These are phyloP conservation scores for Picochlorum sp. DNA, from an alignment of 139 green algal genomes.

Conservation along the genomic window DNA sequence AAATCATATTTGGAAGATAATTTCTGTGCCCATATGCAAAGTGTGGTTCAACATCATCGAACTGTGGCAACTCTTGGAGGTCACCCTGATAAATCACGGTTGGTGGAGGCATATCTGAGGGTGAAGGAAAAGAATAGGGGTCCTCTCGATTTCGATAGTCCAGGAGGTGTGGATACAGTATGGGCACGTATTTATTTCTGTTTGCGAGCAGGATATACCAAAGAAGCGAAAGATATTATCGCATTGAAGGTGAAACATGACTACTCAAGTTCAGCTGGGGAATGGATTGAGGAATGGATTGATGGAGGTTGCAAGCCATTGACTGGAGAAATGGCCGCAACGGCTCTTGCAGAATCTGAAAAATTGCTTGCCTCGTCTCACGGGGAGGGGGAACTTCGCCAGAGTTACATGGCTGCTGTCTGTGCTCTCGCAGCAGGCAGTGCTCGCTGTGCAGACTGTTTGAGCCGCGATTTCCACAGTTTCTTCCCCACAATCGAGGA, in stretches of 20 bases:
- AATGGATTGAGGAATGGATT: constrained; percentile 26
- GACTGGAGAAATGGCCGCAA: constrained; percentile 4
- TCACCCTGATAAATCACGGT: constrained; percentile 43
- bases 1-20: constrained; percentile 50
- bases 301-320: constrained; percentile 18
- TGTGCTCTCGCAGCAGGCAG: constrained; percentile 59
- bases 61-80: constrained; percentile 41
- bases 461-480: constrained; percentile 29
- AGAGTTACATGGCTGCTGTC: constrained; percentile 29
- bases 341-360: constrained; percentile 47
- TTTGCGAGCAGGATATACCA: constrained; percentile 54
- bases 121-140: constrained; percentile 49
- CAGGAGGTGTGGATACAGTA: constrained; percentile 60
- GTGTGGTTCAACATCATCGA: constrained; percentile 40
- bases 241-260: constrained; percentile 35
- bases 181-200: constrained; percentile 66
- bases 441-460: constrained; percentile 41
- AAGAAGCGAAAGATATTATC: constrained; percentile 44
- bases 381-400: constrained; percentile 8
- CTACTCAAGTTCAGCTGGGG: constrained; percentile 6
- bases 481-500: constrained; percentile 87
- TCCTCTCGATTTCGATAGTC: constrained; percentile 59
- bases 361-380: constrained; percentile 30
- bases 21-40: constrained; percentile 49
- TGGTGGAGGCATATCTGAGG: constrained; percentile 54